Evolutionary conservation across 805 yeast genomes (phyloP), one percentile per base, ranked within the genome.

Genomic region (Ogataea naganishii): DNA sequence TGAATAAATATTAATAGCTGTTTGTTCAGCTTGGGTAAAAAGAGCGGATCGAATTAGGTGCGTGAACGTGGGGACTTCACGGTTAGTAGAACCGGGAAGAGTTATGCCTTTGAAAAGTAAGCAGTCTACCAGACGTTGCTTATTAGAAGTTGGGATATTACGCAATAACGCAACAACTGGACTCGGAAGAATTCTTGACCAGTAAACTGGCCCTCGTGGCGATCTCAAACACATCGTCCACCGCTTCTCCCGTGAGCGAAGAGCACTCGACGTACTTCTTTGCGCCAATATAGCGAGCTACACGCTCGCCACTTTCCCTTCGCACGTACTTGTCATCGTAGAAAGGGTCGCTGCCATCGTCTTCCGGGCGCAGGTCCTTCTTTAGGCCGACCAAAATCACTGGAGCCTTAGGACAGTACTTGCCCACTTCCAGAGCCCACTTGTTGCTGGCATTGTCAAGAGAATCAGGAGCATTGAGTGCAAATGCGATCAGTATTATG

Each of bases 161-260:
- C 7, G 35, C 26, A 18, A 66, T 59, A 10, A 49, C 46, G 38
- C 75, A 68, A 37, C 75, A 68, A 3, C 58, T 48, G 3, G 62
- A 34, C 4, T 63, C 59, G 5, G 64, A 64, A 18, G 63, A 64
- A 27, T 67, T 60, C 29, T 66, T 63, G 14, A 72, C 69, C 24
- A 85, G 56, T 33, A 85, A 58, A 47, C 92, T 79, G 3, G 88
- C 77, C 42, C 96, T 66, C 1, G 95, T 83, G 11, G 96, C 96
- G 29, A 75, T 73, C 56, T 88, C 96, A 52, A 88, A 86, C 3
- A 88, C 88, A 48, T 83, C 94, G 53, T 86, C 96, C 14, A 88
- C 96, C 9, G 94, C 94, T 49, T 84, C 95, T 4, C 96, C 96
- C 2, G 95, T 83, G 41, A 88, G 60, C 1, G 96, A 85, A 27